phyloP scores from a whole-genome alignment of 305 asterid genomes.

The Ajuga reptans region DNA sequence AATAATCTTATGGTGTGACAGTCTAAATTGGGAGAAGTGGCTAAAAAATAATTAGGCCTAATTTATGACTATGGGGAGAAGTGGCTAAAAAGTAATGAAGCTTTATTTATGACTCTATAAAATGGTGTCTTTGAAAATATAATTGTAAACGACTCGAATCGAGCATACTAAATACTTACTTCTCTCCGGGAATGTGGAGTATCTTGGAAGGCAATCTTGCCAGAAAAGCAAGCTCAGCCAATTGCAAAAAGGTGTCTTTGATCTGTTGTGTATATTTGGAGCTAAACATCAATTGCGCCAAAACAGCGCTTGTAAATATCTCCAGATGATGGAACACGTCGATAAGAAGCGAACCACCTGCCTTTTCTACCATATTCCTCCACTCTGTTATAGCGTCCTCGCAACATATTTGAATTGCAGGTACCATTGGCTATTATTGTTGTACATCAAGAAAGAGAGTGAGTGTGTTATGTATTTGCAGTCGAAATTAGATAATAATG shows the following conservation, averaged over 20 bases:
- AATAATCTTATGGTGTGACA: too few species aligned
- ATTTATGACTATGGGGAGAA: too few species aligned
- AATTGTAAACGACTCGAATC: too few species aligned
- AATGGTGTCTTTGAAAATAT: too few species aligned
- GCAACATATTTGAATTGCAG: neutral
- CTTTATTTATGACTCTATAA: too few species aligned
- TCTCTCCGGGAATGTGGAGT: constrained; percentile 22
- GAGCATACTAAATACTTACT: neutral
- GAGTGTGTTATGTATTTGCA: too few species aligned
- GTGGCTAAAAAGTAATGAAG: too few species aligned
- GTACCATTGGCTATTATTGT: neutral
- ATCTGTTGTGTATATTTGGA: constrained; percentile 23
- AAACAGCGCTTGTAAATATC: constrained; percentile 23
- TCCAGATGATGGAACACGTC: constrained; percentile 28
- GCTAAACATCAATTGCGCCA: constrained; percentile 31
- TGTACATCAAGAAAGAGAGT: too few species aligned
- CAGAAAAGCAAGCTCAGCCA: constrained; percentile 21
- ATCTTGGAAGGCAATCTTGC: constrained; percentile 14
- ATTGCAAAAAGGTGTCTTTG: constrained; percentile 22
- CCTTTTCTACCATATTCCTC: neutral
- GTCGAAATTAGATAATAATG: too few species aligned
- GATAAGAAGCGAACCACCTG: constrained; percentile 17
- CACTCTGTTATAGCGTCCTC: neutral
- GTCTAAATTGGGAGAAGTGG: too few species aligned
- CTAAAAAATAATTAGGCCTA: too few species aligned